These are phyloP conservation scores for Entomortierella beljakovae DNA, from an alignment of 192 early-diverging fungal genomes.

Conservation along the genomic window DNA sequence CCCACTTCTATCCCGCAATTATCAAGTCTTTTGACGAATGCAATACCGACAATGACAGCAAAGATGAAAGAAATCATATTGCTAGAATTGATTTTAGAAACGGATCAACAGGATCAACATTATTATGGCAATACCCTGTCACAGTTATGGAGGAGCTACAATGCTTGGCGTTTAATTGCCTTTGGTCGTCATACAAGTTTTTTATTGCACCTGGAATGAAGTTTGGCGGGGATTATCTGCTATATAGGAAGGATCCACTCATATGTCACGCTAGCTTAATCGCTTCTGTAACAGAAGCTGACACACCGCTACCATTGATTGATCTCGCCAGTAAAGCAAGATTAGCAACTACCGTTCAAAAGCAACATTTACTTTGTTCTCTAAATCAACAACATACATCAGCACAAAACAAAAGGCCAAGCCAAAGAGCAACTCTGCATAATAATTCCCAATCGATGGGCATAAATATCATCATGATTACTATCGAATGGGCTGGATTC, in stretches of 20 bases:
- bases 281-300: conserved; percentile 57
- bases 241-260: conserved; percentile 83
- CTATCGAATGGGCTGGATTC: conserved; percentile 66
- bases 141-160: conserved; percentile 46
- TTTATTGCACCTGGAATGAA: conserved; percentile 81
- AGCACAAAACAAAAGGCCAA: background rate
- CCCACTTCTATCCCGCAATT: no score
- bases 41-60: no score
- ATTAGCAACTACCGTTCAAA: conserved; percentile 81
- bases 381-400: background rate
- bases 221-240: conserved; percentile 89
- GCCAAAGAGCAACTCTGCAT: background rate
- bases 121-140: conserved; percentile 43
- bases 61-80: no score
- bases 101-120: background rate
- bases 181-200: conserved; percentile 71
- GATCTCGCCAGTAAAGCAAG: conserved; percentile 72
- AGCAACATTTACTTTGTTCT: conserved; percentile 69
- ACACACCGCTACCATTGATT: conserved; percentile 51
- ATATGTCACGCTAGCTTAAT: conserved; percentile 77
- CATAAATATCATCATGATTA: conserved; percentile 40
- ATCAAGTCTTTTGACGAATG: no score
- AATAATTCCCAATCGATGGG: conserved; percentile 10
- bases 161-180: conserved; percentile 67
- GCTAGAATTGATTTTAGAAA: no score